phyloP scores from a whole-genome alignment of 768 basidiomycete genomes.

The Russula foetens region DNA sequence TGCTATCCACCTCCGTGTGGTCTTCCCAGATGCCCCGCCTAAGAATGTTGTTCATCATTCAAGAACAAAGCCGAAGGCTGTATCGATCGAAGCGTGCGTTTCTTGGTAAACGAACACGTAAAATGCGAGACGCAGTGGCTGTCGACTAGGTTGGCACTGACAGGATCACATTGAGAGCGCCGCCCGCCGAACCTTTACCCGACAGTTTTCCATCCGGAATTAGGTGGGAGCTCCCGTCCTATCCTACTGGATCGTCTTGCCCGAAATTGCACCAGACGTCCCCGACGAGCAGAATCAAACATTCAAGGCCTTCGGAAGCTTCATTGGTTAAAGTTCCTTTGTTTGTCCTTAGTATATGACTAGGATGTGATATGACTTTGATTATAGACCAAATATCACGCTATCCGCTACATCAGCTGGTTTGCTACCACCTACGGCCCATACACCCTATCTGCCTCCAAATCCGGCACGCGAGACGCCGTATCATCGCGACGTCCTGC shows the following conservation, averaged over 20 bases:
- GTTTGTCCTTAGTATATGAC: conserved; percentile 1
- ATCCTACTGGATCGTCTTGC: background rate
- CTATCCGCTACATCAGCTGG: conserved; percentile 49
- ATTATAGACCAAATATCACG: conserved; percentile 66
- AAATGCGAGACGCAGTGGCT: conserved; percentile 16
- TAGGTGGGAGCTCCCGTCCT: conserved; percentile 41
- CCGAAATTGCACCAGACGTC: conserved; percentile 45
- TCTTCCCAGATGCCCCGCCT: conserved; percentile 36
- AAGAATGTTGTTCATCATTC: conserved; percentile 22
- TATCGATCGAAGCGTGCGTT: conserved; percentile 65
- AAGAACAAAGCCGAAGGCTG: conserved; percentile 25
- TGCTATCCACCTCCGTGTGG: conserved; percentile 66
- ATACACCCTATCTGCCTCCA: conserved; percentile 79
- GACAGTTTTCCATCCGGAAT: conserved; percentile 77
- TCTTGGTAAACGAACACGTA: conserved; percentile 61
- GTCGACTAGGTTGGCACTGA: background rate
- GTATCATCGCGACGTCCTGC: conserved; percentile 81
- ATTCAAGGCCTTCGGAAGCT: conserved; percentile 67
- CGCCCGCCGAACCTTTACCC: conserved; percentile 56
- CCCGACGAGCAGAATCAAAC: conserved; percentile 61
- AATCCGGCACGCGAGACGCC: conserved; percentile 85
- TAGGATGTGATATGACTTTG: conserved; percentile 13
- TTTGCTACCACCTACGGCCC: conserved; percentile 37
- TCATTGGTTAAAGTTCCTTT: conserved; percentile 73
- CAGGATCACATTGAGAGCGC: conserved; percentile 36